These are phyloP conservation scores for Rhizophora mangle DNA, from an alignment of 345 rosid genomes.

Conservation along the genomic window DNA sequence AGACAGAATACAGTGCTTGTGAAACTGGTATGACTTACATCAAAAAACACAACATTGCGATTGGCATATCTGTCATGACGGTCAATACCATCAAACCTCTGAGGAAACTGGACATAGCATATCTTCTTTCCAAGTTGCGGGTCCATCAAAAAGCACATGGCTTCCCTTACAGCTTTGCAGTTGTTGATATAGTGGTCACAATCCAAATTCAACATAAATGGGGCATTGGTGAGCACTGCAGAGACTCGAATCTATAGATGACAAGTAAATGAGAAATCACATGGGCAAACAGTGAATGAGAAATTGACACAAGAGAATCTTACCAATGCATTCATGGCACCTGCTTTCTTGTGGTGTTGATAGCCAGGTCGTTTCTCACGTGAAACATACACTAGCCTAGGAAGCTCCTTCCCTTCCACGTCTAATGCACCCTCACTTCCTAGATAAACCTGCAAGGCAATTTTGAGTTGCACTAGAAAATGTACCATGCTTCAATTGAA, in stretches of 20 bases:
- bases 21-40: constrained; percentile 43
- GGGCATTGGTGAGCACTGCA: constrained; percentile 94
- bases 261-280: not conserved
- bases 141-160: constrained; percentile 98
- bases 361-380: constrained; percentile 98
- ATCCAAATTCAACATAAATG: constrained; percentile 84
- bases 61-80: constrained; percentile 93
- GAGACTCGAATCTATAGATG: constrained; percentile 77
- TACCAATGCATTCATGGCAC: constrained; percentile 97
- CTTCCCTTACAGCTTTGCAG: constrained; percentile 84
- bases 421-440: constrained; percentile 94
- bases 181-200: constrained; percentile 96
- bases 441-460: constrained; percentile 65
- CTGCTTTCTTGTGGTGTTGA: constrained; percentile 96
- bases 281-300: not conserved
- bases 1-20: not conserved
- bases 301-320: constrained; percentile 15
- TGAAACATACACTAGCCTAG: constrained; percentile 87
- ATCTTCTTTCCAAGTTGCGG: constrained; percentile 96
- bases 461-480: not conserved
- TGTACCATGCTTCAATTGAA: not conserved
- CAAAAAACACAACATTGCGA: constrained; percentile 86
- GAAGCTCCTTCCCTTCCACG: constrained; percentile 86
- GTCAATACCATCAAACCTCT: constrained; percentile 95
- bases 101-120: constrained; percentile 94